phyloP scores from a whole-genome alignment of 768 basidiomycete species.

The Amanita subjunquillea region DNA sequence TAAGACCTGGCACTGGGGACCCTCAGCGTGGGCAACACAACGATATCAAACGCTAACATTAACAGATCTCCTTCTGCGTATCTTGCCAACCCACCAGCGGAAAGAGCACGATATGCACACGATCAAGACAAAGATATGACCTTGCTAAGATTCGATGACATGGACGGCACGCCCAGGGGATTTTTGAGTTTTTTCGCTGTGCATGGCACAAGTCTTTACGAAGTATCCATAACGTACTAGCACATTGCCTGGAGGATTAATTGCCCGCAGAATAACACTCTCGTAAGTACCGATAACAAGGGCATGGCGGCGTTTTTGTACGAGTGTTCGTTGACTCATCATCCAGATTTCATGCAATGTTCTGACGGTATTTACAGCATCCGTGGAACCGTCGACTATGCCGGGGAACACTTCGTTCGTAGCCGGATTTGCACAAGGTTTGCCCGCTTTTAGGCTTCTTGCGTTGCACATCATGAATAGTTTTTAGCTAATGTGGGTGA shows the following conservation, averaged over 20 bases:
- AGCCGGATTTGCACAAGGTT: slow-evolving; percentile 69
- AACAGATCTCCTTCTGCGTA: slow-evolving; percentile 75
- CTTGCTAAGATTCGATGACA: slow-evolving; percentile 55
- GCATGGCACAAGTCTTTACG: slow-evolving; percentile 73
- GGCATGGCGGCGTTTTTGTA: slow-evolving; percentile 79
- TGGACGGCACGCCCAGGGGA: slow-evolving; percentile 45
- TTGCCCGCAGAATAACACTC: slow-evolving; percentile 56
- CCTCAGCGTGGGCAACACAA: slow-evolving; percentile 59
- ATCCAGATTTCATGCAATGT: not conserved
- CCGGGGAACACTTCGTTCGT: slow-evolving; percentile 66
- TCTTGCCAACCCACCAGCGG: slow-evolving; percentile 60
- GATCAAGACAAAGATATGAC: slow-evolving; percentile 73
- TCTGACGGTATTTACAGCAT: slow-evolving; percentile 26
- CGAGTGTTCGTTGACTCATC: slow-evolving; percentile 38
- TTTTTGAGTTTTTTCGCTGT: slow-evolving; percentile 71
- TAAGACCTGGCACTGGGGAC: slow-evolving; percentile 42
- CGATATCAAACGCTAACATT: slow-evolving; percentile 55
- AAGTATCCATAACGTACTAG: slow-evolving; percentile 26
- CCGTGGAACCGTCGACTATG: slow-evolving; percentile 49
- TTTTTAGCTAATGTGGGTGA: slow-evolving; percentile 68
- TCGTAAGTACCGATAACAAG: slow-evolving; percentile 78
- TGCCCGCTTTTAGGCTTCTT: slow-evolving; percentile 11
- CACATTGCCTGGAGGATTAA: not conserved
- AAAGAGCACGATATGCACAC: slow-evolving; percentile 54
- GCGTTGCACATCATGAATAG: slow-evolving; percentile 6